Evolutionary conservation across 148 eudicot genomes (phyloP).

Genomic region (Cornus suecica): DNA sequence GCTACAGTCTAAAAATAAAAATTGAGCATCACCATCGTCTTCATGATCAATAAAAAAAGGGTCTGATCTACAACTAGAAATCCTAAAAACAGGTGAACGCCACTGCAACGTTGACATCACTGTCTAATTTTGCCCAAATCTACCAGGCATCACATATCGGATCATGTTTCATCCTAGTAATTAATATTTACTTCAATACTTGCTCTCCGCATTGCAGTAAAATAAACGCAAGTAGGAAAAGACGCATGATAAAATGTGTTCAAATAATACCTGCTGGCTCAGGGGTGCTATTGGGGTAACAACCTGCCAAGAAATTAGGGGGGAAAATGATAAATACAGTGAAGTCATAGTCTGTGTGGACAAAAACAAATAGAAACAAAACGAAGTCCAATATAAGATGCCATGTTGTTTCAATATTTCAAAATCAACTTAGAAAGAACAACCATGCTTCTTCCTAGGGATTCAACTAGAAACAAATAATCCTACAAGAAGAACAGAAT

Average conservation of each 20-base stretch:
- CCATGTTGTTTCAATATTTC: background rate
- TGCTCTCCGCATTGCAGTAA: background rate
- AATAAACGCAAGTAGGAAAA: background rate
- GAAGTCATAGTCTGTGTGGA: background rate
- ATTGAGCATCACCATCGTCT: no score
- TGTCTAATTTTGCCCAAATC: background rate
- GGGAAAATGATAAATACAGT: background rate
- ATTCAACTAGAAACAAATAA: background rate
- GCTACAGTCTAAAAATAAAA: no score
- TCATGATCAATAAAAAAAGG: no score
- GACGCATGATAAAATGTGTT: background rate
- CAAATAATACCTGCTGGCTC: constrained; percentile 78
- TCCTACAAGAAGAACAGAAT: background rate
- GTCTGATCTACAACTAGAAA: background rate
- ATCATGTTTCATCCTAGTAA: background rate
- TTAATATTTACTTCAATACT: background rate
- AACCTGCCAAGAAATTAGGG: constrained; percentile 44
- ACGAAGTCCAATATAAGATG: background rate
- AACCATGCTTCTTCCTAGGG: background rate
- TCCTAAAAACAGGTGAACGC: background rate
- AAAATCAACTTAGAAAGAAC: background rate
- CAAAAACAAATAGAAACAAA: background rate
- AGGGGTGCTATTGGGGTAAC: constrained; percentile 97
- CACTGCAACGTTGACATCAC: background rate
- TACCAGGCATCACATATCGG: background rate